Base-by-base conservation (phyloP, 176 grass and related monocot species). In the Avena sativa region DNA sequence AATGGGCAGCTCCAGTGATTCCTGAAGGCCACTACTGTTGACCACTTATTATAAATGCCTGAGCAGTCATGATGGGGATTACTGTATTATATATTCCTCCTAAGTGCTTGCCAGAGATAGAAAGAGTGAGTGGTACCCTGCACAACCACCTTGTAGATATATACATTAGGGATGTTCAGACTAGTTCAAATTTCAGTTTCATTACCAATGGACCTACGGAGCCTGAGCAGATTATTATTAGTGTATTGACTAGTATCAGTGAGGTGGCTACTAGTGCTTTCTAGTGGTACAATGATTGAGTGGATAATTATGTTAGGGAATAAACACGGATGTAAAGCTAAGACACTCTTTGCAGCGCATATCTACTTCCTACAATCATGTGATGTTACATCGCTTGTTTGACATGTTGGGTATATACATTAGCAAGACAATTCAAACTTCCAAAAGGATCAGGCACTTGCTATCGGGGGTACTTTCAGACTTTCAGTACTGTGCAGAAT, bases 341-440 rank as follows among this genome's bases (percentile, higher is more conserved):
- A 64, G 40, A 10, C 7, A 71, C 61, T 51, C 71, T 25, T 66
- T 72, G 82, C 78, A 36, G 36, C 65, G 78, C 53, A 58, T 86
- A 86, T 82, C 90, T 64, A 88, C 83, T 91, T 88, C 90, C 71
- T 82, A 82, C 21, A 78, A 77, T 71, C 78, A 82, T 91, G 90
- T 85, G 69, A 81, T 52, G 76, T 14, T 63, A 26, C 50, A 44
- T 49, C 5, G 40, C 57, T 85, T 88, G 86, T 85, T 91, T 85
- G 86, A 91, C 90, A 78, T 78, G 44, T 5, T 65, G 82, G 48
- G 9, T 50, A 79, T 64, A 85, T 81, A 79, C 72, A 85, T 81
- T 76, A 25, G 43, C 60, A 81, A 34, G 60, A 14, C 30, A 81
- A 46, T 88, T 81, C 70, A 55, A 71, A 82, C 51, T 59, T 15